Evolutionary conservation across 805 yeast genomes (phyloP).

Genomic region (Kuraishia capsulata): DNA sequence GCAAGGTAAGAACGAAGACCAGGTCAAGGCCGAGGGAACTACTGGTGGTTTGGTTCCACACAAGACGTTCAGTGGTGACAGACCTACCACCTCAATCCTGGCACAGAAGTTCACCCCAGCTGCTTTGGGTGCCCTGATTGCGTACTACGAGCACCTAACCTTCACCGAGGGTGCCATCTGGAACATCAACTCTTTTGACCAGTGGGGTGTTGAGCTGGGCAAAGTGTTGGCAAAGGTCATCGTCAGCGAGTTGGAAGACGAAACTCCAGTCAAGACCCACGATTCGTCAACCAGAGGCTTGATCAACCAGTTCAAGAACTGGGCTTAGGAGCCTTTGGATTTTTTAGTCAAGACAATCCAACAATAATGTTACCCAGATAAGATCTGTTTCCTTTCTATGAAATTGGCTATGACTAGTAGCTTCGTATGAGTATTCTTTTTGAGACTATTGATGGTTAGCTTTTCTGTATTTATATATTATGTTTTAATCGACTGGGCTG

Average conservation of each 20-base stretch:
- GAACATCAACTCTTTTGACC: slow-evolving; percentile 99
- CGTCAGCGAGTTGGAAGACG: slow-evolving; percentile 75
- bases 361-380: too few relatives aligned
- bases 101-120: slow-evolving; percentile 97
- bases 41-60: slow-evolving; percentile 84
- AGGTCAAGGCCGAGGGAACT: slow-evolving; percentile 85
- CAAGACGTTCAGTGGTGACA: slow-evolving; percentile 94
- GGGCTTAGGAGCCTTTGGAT: slow-evolving; percentile 36
- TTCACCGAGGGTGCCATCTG: slow-evolving; percentile 98
- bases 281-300: slow-evolving; percentile 88
- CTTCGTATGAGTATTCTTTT: too few relatives aligned
- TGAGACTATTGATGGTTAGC: too few relatives aligned
- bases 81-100: slow-evolving; percentile 96
- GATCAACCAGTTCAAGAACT: slow-evolving; percentile 90
- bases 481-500: too few relatives aligned
- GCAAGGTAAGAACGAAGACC: slow-evolving; percentile 85
- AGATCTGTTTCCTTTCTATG: too few relatives aligned
- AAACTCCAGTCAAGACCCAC: slow-evolving; percentile 51
- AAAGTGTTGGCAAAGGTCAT: slow-evolving; percentile 95
- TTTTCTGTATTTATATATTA: too few relatives aligned
- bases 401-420: too few relatives aligned
- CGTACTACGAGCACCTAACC: slow-evolving; percentile 95
- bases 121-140: slow-evolving; percentile 89
- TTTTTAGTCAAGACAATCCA: too few relatives aligned
- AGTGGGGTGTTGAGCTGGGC: slow-evolving; percentile 99